Conservation (phyloP, 805 yeast genomes). For the Candida easanensis region DNA sequence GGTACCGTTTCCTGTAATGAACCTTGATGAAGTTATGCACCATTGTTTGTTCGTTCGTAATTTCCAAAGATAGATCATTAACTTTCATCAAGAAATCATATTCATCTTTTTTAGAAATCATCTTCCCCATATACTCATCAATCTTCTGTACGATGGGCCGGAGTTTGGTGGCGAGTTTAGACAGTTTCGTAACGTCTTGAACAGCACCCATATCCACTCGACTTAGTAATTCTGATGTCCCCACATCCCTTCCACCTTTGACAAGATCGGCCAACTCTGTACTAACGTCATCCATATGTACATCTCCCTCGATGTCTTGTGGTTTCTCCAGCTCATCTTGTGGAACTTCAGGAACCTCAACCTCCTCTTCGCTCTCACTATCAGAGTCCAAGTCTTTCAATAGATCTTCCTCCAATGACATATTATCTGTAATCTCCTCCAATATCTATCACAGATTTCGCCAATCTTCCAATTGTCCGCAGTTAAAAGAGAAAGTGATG, state of each 20-base stretch:
- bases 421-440: too few species aligned
- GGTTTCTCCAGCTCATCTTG: not conserved
- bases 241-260: conserved; percentile 14
- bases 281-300: conserved; percentile 3
- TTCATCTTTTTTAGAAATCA: conserved; percentile 33
- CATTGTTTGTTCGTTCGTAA: conserved; percentile 50
- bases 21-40: conserved; percentile 48
- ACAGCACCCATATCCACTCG: conserved; percentile 11
- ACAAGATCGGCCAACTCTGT: conserved; percentile 4
- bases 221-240: conserved; percentile 10
- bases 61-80: conserved; percentile 52
- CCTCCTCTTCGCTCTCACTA: conserved; percentile 14
- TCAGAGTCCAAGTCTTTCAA: conserved; percentile 34
- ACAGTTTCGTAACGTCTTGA: conserved; percentile 14
- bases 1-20: conserved; percentile 59
- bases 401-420: conserved; percentile 27
- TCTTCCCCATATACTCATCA: conserved; percentile 15
- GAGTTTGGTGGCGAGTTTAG: conserved; percentile 15
- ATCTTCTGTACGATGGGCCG: conserved; percentile 18
- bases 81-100: conserved; percentile 49
- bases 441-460: too few species aligned
- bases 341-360: not conserved
- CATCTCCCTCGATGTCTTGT: conserved; percentile 10
- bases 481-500: not conserved
- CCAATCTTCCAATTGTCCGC: not conserved